These are phyloP conservation scores for Xylariales sp. DNA, from an alignment of 2,329 filamentous ascomycete genomes.

Conservation along the genomic window DNA sequence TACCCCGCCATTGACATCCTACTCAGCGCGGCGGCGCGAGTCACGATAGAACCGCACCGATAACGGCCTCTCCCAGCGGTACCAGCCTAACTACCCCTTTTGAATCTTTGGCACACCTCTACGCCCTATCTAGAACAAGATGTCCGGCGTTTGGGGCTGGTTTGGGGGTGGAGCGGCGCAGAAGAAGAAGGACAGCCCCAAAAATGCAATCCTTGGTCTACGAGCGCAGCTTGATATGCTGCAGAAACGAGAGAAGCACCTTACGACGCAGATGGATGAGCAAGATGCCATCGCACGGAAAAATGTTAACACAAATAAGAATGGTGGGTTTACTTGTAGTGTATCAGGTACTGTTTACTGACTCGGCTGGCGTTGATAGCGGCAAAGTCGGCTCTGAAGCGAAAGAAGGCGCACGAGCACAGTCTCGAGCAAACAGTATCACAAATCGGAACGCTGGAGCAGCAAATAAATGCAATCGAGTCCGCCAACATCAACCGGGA, in stretches of 20 bases:
- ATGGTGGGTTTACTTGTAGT: conserved; percentile 54
- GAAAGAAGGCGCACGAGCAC: conserved; percentile 93
- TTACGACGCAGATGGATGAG: conserved; percentile 89
- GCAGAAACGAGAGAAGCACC: conserved; percentile 89
- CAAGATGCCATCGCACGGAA: conserved; percentile 86
- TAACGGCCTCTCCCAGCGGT: conserved; percentile 8
- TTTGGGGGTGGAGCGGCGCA: conserved; percentile 80
- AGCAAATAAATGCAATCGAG: conserved; percentile 95
- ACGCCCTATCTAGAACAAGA: conserved; percentile 28
- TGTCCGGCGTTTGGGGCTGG: conserved; percentile 78
- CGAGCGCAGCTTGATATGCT: conserved; percentile 93
- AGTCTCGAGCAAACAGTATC: conserved; percentile 84
- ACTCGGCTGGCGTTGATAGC: conserved; percentile 45
- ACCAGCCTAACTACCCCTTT: not conserved
- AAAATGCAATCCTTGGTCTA: conserved; percentile 90
- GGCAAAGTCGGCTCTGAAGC: conserved; percentile 82
- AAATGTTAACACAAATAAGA: conserved; percentile 85
- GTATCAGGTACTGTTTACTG: conserved; percentile 10
- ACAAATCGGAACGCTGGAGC: conserved; percentile 88
- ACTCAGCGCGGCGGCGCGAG: not conserved
- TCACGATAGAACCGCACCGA: conserved; percentile 9
- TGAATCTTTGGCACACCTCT: not conserved
- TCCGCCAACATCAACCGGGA: conserved; percentile 98
- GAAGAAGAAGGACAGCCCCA: conserved; percentile 88
- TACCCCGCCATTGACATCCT: conserved; percentile 8